These are phyloP conservation scores for Pezicula radicicola DNA, from an alignment of 2,329 filamentous ascomycete genomes.

Conservation along the genomic window DNA sequence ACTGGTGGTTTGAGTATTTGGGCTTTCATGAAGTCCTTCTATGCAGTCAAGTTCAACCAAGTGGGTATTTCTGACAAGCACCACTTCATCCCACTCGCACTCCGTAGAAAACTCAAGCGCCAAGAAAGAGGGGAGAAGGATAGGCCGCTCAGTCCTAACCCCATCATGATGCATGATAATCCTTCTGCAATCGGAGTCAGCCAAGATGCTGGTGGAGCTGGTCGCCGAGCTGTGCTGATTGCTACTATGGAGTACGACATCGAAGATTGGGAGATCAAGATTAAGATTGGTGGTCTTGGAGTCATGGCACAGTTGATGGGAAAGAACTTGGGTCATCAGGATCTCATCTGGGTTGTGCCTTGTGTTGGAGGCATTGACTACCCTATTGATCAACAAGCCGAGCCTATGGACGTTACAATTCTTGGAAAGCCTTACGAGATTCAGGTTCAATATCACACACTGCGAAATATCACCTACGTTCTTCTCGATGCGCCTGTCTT, in stretches of 20 bases:
- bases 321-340: conserved; percentile 59
- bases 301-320: conserved; percentile 67
- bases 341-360: conserved; percentile 61
- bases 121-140: conserved; percentile 13
- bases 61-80: conserved; percentile 36
- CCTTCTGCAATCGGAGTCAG: not conserved
- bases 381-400: conserved; percentile 52
- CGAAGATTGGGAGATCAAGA: conserved; percentile 65
- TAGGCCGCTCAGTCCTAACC: not conserved
- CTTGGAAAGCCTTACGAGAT: conserved; percentile 58
- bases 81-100: not conserved
- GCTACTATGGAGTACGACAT: conserved; percentile 71
- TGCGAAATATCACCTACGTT: conserved; percentile 65
- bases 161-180: conserved; percentile 1
- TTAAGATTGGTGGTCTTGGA: conserved; percentile 67
- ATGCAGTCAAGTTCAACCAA: conserved; percentile 52
- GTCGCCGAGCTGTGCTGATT: conserved; percentile 53
- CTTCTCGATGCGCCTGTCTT: conserved; percentile 57
- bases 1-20: conserved; percentile 48
- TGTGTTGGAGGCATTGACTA: conserved; percentile 62
- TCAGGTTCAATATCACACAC: conserved; percentile 58
- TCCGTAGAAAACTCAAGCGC: not conserved
- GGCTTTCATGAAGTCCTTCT: conserved; percentile 54
- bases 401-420: conserved; percentile 59
- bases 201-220: not conserved